Conservation (phyloP, 306 rosid genomes). For the Alnus rubra region DNA sequence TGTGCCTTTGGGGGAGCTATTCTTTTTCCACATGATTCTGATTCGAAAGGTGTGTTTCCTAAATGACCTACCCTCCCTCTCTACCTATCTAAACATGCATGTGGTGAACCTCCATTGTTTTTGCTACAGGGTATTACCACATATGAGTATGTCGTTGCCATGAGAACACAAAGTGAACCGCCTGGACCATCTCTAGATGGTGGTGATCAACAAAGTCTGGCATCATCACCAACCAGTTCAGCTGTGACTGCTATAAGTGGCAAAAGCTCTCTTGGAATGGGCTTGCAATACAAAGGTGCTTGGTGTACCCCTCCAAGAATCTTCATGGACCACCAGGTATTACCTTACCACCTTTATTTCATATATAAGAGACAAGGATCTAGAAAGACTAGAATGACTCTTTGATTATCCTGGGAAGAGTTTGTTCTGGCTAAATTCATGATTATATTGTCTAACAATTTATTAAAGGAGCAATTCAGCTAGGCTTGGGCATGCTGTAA, state of each 20-base stretch:
- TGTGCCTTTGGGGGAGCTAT: conserved; percentile 76
- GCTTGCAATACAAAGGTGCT: conserved; percentile 75
- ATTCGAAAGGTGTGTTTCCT: conserved; percentile 64
- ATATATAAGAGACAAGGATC: neutral
- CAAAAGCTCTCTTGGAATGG: conserved; percentile 78
- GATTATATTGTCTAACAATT: neutral
- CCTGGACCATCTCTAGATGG: conserved; percentile 81
- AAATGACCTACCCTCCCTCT: conserved; percentile 4
- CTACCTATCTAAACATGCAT: neutral
- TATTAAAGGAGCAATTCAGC: neutral
- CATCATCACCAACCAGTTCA: conserved; percentile 78
- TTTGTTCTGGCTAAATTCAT: neutral
- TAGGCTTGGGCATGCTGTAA: neutral
- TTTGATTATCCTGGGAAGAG: neutral
- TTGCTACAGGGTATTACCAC: conserved; percentile 74
- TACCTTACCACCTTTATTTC: conserved; percentile 14
- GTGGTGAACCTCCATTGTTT: neutral
- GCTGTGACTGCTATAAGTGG: conserved; percentile 82
- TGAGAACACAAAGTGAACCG: conserved; percentile 78
- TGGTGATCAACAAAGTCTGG: conserved; percentile 73
- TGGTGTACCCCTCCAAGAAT: conserved; percentile 94
- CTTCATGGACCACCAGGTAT: conserved; percentile 85
- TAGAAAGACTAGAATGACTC: neutral
- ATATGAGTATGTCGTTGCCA: conserved; percentile 82
- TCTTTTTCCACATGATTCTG: conserved; percentile 81